These are phyloP conservation scores for Rhizophora mangle DNA, from an alignment of 345 rosid genomes.

Conservation along the genomic window DNA sequence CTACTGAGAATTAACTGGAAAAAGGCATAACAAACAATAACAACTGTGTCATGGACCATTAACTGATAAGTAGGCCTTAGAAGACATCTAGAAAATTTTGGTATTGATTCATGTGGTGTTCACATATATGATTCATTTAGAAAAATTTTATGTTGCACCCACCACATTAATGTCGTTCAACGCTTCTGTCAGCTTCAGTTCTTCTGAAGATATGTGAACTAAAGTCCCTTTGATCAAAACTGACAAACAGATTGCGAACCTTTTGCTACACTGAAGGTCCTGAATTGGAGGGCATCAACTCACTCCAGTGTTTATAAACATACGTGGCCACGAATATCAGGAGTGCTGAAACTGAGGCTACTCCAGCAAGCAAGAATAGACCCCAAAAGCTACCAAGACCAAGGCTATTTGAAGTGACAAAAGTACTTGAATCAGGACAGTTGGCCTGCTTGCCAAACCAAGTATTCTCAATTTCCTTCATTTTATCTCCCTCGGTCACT, in stretches of 20 bases:
- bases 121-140: no score
- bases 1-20: no score
- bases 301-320: neutral
- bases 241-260: conserved; percentile 2
- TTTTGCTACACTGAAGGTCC: neutral
- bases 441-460: conserved; percentile 6
- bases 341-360: conserved; percentile 6
- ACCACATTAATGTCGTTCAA: neutral
- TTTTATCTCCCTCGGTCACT: conserved; percentile 12
- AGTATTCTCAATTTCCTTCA: neutral
- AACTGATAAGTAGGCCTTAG: no score
- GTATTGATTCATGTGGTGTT: no score
- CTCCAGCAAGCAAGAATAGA: conserved; percentile 16
- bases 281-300: neutral
- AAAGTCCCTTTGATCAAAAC: conserved; percentile 13
- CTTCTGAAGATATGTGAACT: conserved; percentile 3
- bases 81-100: no score
- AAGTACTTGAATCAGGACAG: conserved; percentile 2
- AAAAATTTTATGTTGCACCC: neutral
- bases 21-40: no score
- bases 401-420: conserved; percentile 5
- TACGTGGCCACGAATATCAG: neutral
- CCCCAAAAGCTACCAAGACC: conserved; percentile 20
- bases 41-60: no score
- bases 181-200: neutral